Base-by-base conservation (phyloP, 2,329 filamentous ascomycete species). In the Metarhizium rileyi region DNA sequence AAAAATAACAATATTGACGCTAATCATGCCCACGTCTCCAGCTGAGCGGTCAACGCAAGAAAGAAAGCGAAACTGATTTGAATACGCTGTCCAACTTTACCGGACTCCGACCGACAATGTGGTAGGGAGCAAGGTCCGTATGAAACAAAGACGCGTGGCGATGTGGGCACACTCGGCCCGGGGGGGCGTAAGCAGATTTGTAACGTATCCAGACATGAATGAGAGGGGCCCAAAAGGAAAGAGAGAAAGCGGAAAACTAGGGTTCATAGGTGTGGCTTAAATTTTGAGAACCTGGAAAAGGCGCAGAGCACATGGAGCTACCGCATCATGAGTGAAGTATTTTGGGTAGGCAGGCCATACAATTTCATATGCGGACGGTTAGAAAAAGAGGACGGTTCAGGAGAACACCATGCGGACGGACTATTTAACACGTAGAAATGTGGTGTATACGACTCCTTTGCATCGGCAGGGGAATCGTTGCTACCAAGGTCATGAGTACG, bases 11-110 rank as follows among this genome's bases (percentile, higher is more conserved):
- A 25, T 55, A 53, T 44, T 48, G n/a, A n/a, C n/a, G n/a, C 54
- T 53, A 52, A 58, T 52, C 22, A 53, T 54, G 44, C n/a, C 46
- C 48, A 26, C n/a, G 35, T 23, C 38, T 53, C 33, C 56, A 85
- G 81, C 65, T 85, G 60, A 78, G 78, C 42, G 86, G 86, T 16
- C 84, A 88, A 60, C 74, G 84, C 53, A 87, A 86, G 67, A 84
- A 81, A 60, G 84, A 87, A 50, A 77, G 83, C 51, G 72, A 74
- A 22, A 74, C 72, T 51, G 70, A 65, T 50, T 52, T 62, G n/a
- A 69, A 75, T 48, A 66, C 73, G 5, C 56, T 76, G 56, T 72
- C 76, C 23, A 77, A 73, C 58, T 81, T 84, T 63, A 71, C 76
- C 35, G 80, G 80, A 18, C 62, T 83, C 26, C 40, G 51, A 12